Base-by-base conservation (phyloP, 768 basidiomycete species). In the Macrolepiota dolichaula region DNA sequence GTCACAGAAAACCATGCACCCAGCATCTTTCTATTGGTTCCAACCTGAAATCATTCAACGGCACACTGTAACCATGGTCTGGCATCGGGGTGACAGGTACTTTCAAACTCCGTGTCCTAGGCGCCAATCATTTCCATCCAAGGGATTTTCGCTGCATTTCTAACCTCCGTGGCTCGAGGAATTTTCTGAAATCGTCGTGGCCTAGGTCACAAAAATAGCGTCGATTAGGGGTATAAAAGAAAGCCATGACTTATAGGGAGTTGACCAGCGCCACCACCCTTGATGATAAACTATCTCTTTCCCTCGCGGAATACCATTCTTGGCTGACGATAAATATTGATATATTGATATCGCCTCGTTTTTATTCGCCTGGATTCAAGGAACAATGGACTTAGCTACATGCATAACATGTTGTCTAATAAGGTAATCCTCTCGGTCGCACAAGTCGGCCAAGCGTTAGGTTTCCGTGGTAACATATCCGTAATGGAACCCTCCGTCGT, bases 401-500 rank as follows among this genome's bases (percentile, higher is more conserved):
- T 17, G 17, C 15, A 15, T 42, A n/a, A 15, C 6, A 6, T 42
- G 40, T 42, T 15, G n/a, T 42, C 40, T n/a, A 42, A 42, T 42
- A 42, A 6, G 40, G 40, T 15, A 42, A 17, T 42, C n/a, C 40
- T 42, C 40, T 42, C 40, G 13, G 6, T 42, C n/a, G 40, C 40
- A 42, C 37, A 55, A 64, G 36, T 52, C 7, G 29, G 29, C 29
- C 29, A 32, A 32, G 29, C 29, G 3, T 38, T 29, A 64, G 51
- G 65, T 68, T 64, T 51, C 67, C 69, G 63, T 70, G 67, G 67
- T 66, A 59, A 71, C 70, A 61, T 62, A 58, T 29, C 51, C 32
- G 56, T 58, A 50, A 40, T 24, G 35, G 40, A 42, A 32, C 19
- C 13, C 24, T 5, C 50, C 52, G 9, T 44, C 40, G 40, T 12